Conservation (phyloP, 805 yeast genomes). For the Priceomyces castillae region DNA sequence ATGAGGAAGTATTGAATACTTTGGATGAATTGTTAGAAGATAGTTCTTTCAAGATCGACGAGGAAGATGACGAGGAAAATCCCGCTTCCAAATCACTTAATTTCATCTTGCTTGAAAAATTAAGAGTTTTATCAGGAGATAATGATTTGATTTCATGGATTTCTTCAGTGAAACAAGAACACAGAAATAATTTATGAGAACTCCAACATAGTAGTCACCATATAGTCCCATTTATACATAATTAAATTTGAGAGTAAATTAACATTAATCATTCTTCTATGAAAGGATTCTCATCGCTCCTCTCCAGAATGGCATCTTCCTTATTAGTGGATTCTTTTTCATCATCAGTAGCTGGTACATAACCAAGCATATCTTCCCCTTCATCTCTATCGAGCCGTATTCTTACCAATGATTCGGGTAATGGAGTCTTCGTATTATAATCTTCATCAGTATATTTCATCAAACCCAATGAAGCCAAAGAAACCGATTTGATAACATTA, state of each 20-base stretch:
- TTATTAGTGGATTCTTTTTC: neutral
- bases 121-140: constrained; percentile 3
- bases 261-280: neutral
- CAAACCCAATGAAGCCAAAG: constrained; percentile 57
- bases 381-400: constrained; percentile 42
- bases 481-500: constrained; percentile 56
- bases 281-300: neutral
- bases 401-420: constrained; percentile 67
- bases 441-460: constrained; percentile 43
- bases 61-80: neutral
- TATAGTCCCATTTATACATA: neutral
- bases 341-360: constrained; percentile 1
- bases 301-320: neutral
- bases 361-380: neutral
- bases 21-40: constrained; percentile 15
- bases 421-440: constrained; percentile 43
- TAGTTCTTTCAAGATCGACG: neutral
- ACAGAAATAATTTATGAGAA: constrained; percentile 3
- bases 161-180: constrained; percentile 21
- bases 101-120: constrained; percentile 1
- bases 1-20: constrained; percentile 10
- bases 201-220: neutral
- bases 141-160: constrained; percentile 14
- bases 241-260: neutral
- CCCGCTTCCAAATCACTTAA: neutral